These are phyloP conservation scores for Penicillium griseofulvum DNA, from an alignment of 2,329 filamentous ascomycete species.

Conservation along the genomic window DNA sequence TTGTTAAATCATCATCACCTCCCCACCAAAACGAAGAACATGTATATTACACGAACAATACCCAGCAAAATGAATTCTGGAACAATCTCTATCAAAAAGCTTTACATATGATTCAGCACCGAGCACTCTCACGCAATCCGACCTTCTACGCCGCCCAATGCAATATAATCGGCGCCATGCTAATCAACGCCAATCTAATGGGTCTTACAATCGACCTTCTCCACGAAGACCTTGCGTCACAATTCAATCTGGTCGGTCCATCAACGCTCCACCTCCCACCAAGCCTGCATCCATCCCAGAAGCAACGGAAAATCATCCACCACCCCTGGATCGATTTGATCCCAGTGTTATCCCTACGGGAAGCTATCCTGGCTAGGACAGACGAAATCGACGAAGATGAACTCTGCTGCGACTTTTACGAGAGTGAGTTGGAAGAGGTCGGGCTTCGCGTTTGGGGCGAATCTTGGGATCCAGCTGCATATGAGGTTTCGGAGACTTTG, in stretches of 20 bases:
- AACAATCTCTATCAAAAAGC: neutral
- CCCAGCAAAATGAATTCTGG: neutral
- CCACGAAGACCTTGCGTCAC: constrained; percentile 17
- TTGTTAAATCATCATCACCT: neutral
- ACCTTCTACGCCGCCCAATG: constrained; percentile 1
- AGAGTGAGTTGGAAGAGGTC: constrained; percentile 7
- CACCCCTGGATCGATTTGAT: constrained; percentile 34
- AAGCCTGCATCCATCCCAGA: constrained; percentile 15
- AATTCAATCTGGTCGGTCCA: constrained; percentile 18
- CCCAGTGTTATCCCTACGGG: constrained; percentile 24
- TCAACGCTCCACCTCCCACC: constrained; percentile 12
- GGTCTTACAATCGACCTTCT: constrained; percentile 14
- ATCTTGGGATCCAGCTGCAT: constrained; percentile 30
- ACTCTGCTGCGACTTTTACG: constrained; percentile 22
- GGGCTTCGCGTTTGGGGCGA: constrained; percentile 31
- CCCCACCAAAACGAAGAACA: too few species aligned
- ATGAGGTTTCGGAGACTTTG: constrained; percentile 31
- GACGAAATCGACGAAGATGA: constrained; percentile 24
- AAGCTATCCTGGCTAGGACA: constrained; percentile 19
- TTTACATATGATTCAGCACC: neutral
- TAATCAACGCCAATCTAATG: constrained; percentile 14
- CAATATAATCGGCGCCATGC: constrained; percentile 13
- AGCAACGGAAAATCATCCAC: constrained; percentile 21
- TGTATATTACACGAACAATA: too few species aligned
- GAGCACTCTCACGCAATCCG: neutral